Evolutionary conservation across 139 green algal species (phyloP).

Genomic region (Chara braunii): DNA sequence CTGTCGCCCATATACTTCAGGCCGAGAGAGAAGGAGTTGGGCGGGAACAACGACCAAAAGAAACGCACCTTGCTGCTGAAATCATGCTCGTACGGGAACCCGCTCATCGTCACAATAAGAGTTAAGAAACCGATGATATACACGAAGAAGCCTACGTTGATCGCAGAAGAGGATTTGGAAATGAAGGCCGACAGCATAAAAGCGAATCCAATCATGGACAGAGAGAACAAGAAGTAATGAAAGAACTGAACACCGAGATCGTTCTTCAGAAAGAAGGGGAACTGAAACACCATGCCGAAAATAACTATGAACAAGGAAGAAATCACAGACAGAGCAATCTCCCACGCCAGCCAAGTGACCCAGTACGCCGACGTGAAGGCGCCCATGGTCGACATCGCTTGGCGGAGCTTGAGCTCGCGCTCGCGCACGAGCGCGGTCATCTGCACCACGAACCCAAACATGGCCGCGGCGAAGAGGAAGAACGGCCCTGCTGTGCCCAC

Average conservation of each 20-base stretch:
- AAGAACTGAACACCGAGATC: slow-evolving; percentile 71
- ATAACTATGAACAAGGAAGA: slow-evolving; percentile 58
- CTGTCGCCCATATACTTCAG: slow-evolving; percentile 45
- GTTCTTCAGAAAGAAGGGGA: slow-evolving; percentile 85
- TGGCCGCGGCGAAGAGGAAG: slow-evolving; percentile 87
- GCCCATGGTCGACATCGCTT: slow-evolving; percentile 78
- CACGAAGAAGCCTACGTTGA: slow-evolving; percentile 80
- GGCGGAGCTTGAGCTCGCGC: slow-evolving; percentile 58
- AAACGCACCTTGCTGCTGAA: slow-evolving; percentile 7
- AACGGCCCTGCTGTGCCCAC: slow-evolving; percentile 59
- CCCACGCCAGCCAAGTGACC: slow-evolving; percentile 64
- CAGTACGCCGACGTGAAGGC: slow-evolving; percentile 81
- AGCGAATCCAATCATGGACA: slow-evolving; percentile 48
- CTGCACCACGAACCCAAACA: slow-evolving; percentile 83
- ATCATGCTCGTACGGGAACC: slow-evolving; percentile 50
- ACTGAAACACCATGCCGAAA: slow-evolving; percentile 79
- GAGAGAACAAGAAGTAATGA: slow-evolving; percentile 81
- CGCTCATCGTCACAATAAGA: slow-evolving; percentile 46
- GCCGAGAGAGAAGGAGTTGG: slow-evolving; percentile 70
- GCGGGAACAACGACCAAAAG: slow-evolving; percentile 57
- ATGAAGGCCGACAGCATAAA: slow-evolving; percentile 70
- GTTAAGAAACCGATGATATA: slow-evolving; percentile 81
- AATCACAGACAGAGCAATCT: slow-evolving; percentile 35
- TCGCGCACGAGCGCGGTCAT: slow-evolving; percentile 64
- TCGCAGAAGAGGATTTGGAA: slow-evolving; percentile 44